phyloP scores from a whole-genome alignment of 768 basidiomycete species.

The Boletus patriciae region DNA sequence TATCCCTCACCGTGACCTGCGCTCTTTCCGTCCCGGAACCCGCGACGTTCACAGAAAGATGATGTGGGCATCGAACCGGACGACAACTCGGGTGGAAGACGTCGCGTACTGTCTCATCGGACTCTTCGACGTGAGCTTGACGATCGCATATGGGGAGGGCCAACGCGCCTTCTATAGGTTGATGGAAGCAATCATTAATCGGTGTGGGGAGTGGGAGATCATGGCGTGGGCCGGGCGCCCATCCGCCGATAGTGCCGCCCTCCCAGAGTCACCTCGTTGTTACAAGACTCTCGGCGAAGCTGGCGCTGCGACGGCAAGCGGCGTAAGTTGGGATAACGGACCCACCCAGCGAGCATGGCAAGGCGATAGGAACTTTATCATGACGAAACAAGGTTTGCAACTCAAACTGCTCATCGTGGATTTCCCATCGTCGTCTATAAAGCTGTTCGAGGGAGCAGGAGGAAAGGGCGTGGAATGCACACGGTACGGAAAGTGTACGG shows the following conservation, averaged over 20 bases:
- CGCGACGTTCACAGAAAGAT: constrained; percentile 30
- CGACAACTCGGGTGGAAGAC: constrained; percentile 35
- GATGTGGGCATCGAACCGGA: constrained; percentile 36
- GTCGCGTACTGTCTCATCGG: constrained; percentile 35
- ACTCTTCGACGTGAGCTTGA: constrained; percentile 34
- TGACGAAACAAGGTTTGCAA: constrained; percentile 36
- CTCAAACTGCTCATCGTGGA: constrained; percentile 24
- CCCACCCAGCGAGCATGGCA: constrained; percentile 16
- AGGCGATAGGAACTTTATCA: constrained; percentile 29
- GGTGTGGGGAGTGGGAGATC: constrained; percentile 34
- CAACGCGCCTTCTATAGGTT: constrained; percentile 32
- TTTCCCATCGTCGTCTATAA: constrained; percentile 18
- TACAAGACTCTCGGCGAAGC: constrained; percentile 24
- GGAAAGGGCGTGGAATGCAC: constrained; percentile 11
- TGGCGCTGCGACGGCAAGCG: neutral
- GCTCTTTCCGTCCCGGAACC: constrained; percentile 25
- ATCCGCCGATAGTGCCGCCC: constrained; percentile 29
- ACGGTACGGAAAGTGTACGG: constrained; percentile 20
- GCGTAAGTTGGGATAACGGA: neutral
- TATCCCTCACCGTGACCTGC: constrained; percentile 27
- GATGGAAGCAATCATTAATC: constrained; percentile 30
- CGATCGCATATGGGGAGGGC: constrained; percentile 38
- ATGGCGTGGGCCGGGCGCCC: constrained; percentile 32
- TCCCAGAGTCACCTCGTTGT: constrained; percentile 33
- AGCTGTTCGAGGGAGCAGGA: constrained; percentile 19